Evolutionary conservation across 805 yeast genomes (phyloP).

Genomic region (Wickerhamiella azymoides): DNA sequence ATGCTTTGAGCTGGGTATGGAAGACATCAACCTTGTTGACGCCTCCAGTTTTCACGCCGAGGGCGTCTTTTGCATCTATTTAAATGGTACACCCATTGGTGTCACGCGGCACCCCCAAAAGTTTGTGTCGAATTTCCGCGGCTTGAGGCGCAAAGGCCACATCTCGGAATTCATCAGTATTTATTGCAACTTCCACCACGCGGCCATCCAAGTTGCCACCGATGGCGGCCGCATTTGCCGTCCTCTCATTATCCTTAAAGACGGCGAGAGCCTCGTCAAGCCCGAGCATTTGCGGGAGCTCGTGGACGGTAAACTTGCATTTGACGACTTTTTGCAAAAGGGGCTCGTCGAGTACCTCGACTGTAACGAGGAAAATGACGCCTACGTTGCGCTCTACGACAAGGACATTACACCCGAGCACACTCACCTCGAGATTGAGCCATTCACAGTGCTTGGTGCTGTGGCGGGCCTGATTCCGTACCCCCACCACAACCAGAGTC

Average conservation of each 20-base stretch:
- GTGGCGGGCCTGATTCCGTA: constrained; percentile 87
- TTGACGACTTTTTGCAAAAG: constrained; percentile 73
- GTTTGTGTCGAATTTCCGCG: constrained; percentile 68
- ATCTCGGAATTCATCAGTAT: constrained; percentile 85
- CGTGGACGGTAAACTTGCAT: constrained; percentile 58
- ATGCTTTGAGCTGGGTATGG: constrained; percentile 78
- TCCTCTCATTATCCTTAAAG: constrained; percentile 77
- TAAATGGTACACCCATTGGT: constrained; percentile 92
- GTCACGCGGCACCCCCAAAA: constrained; percentile 74
- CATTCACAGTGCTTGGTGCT: constrained; percentile 83
- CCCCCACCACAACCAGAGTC: constrained; percentile 87
- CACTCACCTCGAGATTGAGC: constrained; percentile 92
- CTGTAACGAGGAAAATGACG: constrained; percentile 94
- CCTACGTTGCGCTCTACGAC: constrained; percentile 83
- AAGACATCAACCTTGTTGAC: constrained; percentile 66
- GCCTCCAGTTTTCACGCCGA: constrained; percentile 65
- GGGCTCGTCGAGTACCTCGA: constrained; percentile 93
- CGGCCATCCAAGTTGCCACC: constrained; percentile 92
- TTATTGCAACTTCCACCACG: constrained; percentile 77
- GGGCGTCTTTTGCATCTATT: constrained; percentile 71
- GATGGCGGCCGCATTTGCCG: constrained; percentile 99
- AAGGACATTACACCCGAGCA: constrained; percentile 39
- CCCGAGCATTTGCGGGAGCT: constrained; percentile 55
- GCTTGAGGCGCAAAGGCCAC: constrained; percentile 68
- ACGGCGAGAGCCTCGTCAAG: constrained; percentile 54